phyloP scores from a whole-genome alignment of 805 yeast species.

The Schwanniomyces occidentalis region DNA sequence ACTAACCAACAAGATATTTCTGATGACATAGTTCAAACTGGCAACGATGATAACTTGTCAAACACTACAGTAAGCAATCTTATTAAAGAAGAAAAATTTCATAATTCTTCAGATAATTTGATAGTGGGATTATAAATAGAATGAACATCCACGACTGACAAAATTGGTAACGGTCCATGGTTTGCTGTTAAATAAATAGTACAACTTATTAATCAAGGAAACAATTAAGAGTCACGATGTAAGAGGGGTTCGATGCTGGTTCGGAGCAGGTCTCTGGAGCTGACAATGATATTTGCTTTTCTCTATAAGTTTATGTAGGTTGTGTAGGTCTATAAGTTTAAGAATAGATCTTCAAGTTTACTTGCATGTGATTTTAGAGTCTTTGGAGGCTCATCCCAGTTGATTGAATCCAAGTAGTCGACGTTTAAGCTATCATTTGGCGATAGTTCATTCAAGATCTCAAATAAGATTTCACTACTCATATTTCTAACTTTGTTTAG shows the following conservation, averaged over 20 bases:
- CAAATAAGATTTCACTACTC: conserved; percentile 46
- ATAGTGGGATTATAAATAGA: conserved; percentile 18
- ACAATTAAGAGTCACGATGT: no score
- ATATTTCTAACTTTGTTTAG: conserved; percentile 29
- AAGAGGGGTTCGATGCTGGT: no score
- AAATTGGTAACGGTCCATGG: no score
- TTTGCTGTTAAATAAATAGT: no score
- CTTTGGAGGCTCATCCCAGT: conserved; percentile 16
- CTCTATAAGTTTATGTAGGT: no score
- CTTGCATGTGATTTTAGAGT: conserved; percentile 6
- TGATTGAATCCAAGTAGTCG: conserved; percentile 10
- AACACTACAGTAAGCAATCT: conserved; percentile 8
- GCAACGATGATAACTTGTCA: not conserved
- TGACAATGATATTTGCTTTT: no score
- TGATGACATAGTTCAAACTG: not conserved
- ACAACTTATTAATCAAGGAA: no score
- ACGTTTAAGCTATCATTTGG: not conserved
- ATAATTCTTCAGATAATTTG: conserved; percentile 27
- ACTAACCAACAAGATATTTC: not conserved
- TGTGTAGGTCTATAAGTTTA: conserved; percentile 5
- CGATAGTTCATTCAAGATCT: conserved; percentile 26
- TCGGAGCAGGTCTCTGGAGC: no score
- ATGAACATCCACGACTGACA: no score
- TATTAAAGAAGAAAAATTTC: conserved; percentile 21
- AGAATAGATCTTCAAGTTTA: conserved; percentile 8